phyloP scores from a whole-genome alignment of 345 rosid genomes.

The Corchorus olitorius region DNA sequence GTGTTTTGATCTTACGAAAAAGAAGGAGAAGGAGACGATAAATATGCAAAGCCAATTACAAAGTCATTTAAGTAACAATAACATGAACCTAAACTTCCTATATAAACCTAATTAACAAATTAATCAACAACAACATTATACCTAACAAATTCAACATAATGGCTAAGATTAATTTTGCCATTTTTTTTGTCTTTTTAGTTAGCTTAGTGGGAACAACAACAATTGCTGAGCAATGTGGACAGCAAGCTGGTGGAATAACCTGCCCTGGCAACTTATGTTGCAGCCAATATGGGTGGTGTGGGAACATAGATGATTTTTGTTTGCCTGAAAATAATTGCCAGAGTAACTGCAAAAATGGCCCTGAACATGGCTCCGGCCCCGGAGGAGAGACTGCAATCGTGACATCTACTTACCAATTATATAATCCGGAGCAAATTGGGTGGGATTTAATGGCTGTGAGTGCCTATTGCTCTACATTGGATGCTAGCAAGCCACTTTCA shows the following conservation, averaged over 20 bases:
- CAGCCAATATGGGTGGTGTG: constrained; percentile 20
- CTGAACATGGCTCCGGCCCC: neutral
- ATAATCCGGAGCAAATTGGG: constrained; percentile 49
- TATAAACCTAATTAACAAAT: neutral
- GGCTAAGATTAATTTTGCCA: neutral
- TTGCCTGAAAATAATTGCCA: constrained; percentile 41
- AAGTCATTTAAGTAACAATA: constrained; percentile 2
- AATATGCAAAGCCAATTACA: neutral
- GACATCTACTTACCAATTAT: constrained; percentile 53
- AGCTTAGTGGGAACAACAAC: constrained; percentile 1
- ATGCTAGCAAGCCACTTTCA: constrained; percentile 46
- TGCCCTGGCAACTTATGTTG: constrained; percentile 19
- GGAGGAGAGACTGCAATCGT: constrained; percentile 46
- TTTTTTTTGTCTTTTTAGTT: neutral
- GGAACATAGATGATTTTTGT: constrained; percentile 14
- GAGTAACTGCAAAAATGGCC: constrained; percentile 36
- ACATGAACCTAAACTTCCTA: neutral
- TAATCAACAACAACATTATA: neutral
- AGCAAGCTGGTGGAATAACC: constrained; percentile 10
- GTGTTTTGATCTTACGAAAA: too few species aligned
- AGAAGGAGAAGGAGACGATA: too few species aligned
- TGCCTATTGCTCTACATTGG: constrained; percentile 61
- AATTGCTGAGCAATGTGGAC: constrained; percentile 2
- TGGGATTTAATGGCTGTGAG: constrained; percentile 57
- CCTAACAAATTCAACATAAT: neutral